Conservation (phyloP, 345 rosid genomes). For the Pistacia integerrima region DNA sequence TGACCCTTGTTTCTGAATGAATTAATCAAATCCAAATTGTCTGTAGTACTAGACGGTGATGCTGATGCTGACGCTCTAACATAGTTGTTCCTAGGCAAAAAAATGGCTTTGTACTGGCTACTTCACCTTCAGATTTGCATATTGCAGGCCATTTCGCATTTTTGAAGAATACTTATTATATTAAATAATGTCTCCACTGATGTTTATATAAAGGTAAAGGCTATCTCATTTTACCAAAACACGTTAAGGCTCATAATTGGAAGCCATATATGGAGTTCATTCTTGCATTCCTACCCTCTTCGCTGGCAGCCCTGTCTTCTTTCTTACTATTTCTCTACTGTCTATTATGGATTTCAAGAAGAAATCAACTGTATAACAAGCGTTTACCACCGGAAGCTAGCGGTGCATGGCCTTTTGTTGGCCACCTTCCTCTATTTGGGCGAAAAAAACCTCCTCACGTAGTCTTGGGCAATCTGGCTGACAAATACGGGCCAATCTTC, state of each 20-base stretch:
- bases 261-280: neutral
- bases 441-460: constrained; percentile 15
- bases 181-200: neutral
- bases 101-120: neutral
- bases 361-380: neutral
- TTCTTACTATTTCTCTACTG: neutral
- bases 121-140: neutral
- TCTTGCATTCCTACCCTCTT: neutral
- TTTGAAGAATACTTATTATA: neutral
- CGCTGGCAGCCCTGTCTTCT: neutral
- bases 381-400: constrained; percentile 19
- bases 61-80: neutral
- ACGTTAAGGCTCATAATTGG: neutral
- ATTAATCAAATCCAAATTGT: neutral
- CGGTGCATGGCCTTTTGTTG: constrained; percentile 30
- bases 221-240: neutral
- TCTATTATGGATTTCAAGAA: neutral
- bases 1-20: no score
- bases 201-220: neutral
- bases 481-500: constrained; percentile 32
- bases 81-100: neutral
- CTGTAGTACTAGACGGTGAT: neutral
- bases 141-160: neutral
- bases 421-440: constrained; percentile 39
- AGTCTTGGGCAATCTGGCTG: constrained; percentile 28